A percentile compares a stretch with the other conserved stretches of the same genome.
These are phyloP conservation scores for Saturnispora dispora DNA, from an alignment of 805 yeast genomes.

Conservation along the genomic window DNA sequence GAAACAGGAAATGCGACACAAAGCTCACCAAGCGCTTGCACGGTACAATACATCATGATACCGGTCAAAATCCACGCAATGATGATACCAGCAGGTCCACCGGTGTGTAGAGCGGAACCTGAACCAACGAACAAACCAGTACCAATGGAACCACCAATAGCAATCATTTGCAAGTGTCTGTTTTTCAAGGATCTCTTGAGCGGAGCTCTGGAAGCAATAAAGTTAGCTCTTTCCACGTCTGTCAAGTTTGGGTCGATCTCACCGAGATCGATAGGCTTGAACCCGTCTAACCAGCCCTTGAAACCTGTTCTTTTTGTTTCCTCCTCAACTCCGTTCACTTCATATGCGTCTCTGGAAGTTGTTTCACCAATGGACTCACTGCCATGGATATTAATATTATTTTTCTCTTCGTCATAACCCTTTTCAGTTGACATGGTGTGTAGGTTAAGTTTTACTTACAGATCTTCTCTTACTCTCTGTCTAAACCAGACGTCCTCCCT, in stretches of 20 bases:
- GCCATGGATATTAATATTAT: conserved; percentile 15
- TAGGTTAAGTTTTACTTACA: neutral
- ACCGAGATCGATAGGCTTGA: conserved; percentile 26
- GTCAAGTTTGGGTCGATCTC: conserved; percentile 36
- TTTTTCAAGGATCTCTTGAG: conserved; percentile 44
- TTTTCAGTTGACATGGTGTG: conserved; percentile 12
- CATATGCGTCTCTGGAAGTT: conserved; percentile 7
- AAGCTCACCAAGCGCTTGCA: conserved; percentile 58
- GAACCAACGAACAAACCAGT: conserved; percentile 76
- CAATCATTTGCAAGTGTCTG: conserved; percentile 72
- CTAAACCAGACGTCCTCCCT: neutral
- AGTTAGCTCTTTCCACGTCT: conserved; percentile 39
- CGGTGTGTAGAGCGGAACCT: conserved; percentile 47
- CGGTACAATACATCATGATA: conserved; percentile 50
- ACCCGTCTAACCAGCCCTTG: conserved; percentile 21
- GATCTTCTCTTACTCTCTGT: neutral
- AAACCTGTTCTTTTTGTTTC: conserved; percentile 3
- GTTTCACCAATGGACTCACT: conserved; percentile 10
- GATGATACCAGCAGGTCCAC: conserved; percentile 70
- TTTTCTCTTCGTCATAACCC: conserved; percentile 12
- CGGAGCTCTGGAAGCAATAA: conserved; percentile 41
- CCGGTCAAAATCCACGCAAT: conserved; percentile 54
- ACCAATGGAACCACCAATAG: conserved; percentile 78
- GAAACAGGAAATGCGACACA: conserved; percentile 55
- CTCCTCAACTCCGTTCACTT: neutral